Conservation (phyloP, 108 stramenopile genomes). For the Cylindrotheca closterium region DNA sequence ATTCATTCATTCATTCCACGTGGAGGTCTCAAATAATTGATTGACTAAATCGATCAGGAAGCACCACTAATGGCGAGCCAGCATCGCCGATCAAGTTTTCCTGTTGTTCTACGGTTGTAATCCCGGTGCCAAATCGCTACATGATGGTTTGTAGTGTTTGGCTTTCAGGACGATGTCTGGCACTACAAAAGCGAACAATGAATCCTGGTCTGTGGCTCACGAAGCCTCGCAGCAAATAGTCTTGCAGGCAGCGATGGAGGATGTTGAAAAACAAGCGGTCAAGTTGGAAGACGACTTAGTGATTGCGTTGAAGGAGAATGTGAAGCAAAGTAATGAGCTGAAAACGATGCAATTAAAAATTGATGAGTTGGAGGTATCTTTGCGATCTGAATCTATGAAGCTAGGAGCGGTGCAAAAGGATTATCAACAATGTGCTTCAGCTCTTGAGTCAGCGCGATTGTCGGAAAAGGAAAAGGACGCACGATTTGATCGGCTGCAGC, state of each 20-base stretch:
- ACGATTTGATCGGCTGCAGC: conserved; percentile 46
- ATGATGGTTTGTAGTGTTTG: no score
- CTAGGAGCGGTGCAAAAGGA: conserved; percentile 3
- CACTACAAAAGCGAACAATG: no score
- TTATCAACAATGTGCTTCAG: background rate
- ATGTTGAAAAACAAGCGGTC: conserved; percentile 17
- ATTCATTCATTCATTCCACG: no score
- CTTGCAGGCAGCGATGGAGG: conserved; percentile 21
- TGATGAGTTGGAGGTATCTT: conserved; percentile 1
- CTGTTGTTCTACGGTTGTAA: no score
- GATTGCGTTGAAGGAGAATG: background rate
- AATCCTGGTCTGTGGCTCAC: conserved; percentile 27
- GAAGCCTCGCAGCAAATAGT: conserved; percentile 21
- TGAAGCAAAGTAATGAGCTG: background rate
- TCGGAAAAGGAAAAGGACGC: conserved; percentile 17
- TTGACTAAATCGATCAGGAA: no score
- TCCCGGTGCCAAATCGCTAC: no score
- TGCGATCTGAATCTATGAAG: background rate
- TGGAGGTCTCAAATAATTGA: no score
- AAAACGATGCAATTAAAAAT: background rate
- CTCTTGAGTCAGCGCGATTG: background rate
- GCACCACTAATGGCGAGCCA: no score
- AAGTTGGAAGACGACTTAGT: conserved; percentile 22
- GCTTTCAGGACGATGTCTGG: no score
- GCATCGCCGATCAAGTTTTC: no score